Base-by-base conservation (phyloP, 2,329 filamentous ascomycete genomes). In the Colletotrichum cordylinicola region DNA sequence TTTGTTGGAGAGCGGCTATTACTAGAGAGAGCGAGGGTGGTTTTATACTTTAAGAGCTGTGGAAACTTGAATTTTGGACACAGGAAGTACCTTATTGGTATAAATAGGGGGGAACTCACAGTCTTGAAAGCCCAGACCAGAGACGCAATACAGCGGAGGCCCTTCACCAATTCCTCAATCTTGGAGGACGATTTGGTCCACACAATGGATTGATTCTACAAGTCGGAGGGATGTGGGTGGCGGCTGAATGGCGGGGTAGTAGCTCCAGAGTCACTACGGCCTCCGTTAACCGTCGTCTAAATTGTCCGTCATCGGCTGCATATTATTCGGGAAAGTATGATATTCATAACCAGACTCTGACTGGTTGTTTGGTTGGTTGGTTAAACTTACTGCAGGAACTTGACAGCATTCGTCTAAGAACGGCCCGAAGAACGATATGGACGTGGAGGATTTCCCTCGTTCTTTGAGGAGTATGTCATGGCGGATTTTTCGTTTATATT, bases 261-360 rank as follows among this genome's bases (percentile, higher is more conserved):
- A 21, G n/a, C n/a, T 52, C 6, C 0, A 21, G 43, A 21, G 18
- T 21, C 0, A 21, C 6, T 6, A 4, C 6, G 0, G 0, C 10
- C 6, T 52, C 6, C n/a, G 43, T 0, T 8, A 21, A 13, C 10
- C 43, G 3, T 21, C 6, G 0, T 48, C 43, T 48, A 21, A 0
- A 21, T 21, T 8, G 0, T 52, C 1, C 43, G 3, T 52, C 10
- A 52, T 52, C 10, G 0, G n/a, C 43, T 8, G n/a, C 0, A 21
- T 52, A 0, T 52, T 13, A 21, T 52, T 52, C 0, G 12, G n/a
- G 43, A 6, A 0, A 13, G 0, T 52, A 31, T 8, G 29, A 31
- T 31, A 52, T 21, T 3, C 2, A 0, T 3, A 21, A 52, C 0
- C 6, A 52, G 18, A 4, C 0, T 12, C 10, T 21, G 43, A 4